A percentile compares a stretch with the other conserved stretches of the same genome.
Conservation (phyloP, 2,329 filamentous ascomycete species). For the Leptoxyphium fumago region DNA sequence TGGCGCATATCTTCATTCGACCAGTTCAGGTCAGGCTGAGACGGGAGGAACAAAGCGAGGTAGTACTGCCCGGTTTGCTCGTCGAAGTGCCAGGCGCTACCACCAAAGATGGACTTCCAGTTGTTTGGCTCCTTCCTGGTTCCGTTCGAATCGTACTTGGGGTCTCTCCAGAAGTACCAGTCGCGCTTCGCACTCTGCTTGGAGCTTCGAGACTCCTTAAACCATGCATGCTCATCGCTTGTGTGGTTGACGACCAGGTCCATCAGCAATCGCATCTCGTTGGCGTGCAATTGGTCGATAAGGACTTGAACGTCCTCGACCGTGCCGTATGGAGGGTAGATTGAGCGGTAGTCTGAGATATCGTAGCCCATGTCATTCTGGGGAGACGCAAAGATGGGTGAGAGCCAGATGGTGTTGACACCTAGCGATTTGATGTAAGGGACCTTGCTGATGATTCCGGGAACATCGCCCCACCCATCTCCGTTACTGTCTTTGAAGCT, state of each 20-base stretch:
- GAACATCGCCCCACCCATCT: conserved; percentile 47
- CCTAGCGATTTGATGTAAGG: conserved; percentile 48
- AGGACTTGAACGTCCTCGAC: conserved; percentile 50
- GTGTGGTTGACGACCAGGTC: conserved; percentile 71
- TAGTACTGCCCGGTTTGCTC: conserved; percentile 62
- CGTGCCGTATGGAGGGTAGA: conserved; percentile 52
- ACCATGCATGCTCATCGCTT: conserved; percentile 47
- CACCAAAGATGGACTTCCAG: conserved; percentile 50
- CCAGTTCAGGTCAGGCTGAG: conserved; percentile 81
- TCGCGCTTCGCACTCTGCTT: conserved; percentile 36
- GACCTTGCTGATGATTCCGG: conserved; percentile 47
- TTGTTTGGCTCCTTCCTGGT: conserved; percentile 59
- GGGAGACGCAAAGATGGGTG: conserved; percentile 46
- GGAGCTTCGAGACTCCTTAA: conserved; percentile 38
- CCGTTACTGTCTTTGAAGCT: conserved; percentile 38
- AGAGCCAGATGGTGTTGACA: conserved; percentile 51
- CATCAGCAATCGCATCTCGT: conserved; percentile 56
- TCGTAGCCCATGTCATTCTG: conserved; percentile 59
- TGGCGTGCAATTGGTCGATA: conserved; percentile 43
- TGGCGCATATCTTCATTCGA: conserved; percentile 52
- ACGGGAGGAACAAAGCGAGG: conserved; percentile 57
- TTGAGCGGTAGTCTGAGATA: conserved; percentile 50
- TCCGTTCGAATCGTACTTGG: conserved; percentile 34
- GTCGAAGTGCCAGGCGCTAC: conserved; percentile 54
- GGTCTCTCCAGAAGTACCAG: conserved; percentile 42